phyloP scores from a whole-genome alignment of 371 early-diverging fungal species.

The Dinochytrium kinnereticum region DNA sequence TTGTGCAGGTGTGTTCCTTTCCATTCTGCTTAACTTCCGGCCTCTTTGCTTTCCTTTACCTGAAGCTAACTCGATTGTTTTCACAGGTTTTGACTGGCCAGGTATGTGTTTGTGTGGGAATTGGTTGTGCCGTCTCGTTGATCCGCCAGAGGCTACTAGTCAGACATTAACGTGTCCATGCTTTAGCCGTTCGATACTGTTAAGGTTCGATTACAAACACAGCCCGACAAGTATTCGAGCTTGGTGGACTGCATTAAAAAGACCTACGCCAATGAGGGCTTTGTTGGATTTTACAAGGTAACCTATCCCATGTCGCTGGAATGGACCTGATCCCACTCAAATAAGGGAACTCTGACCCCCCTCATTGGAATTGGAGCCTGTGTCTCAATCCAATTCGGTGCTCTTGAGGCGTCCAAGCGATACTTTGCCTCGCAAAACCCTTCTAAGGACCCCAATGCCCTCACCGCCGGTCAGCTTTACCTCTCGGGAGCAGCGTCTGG shows the following conservation, averaged over 20 bases:
- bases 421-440: constrained; percentile 38
- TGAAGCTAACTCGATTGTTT: neutral
- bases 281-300: constrained; percentile 58
- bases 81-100: constrained; percentile 39
- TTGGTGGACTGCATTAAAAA: constrained; percentile 55
- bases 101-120: no score
- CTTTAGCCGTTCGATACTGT: constrained; percentile 60
- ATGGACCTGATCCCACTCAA: neutral
- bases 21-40: neutral
- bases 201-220: constrained; percentile 63
- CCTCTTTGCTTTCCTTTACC: neutral
- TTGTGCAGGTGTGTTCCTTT: constrained; percentile 49
- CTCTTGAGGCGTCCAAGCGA: constrained; percentile 57
- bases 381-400: constrained; percentile 64
- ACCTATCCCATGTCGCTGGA: constrained; percentile 8
- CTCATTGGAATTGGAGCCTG: constrained; percentile 62
- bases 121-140: no score
- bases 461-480: constrained; percentile 51
- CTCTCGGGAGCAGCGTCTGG: constrained; percentile 58
- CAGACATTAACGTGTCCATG: neutral
- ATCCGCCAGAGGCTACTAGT: no score
- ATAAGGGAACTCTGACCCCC: constrained; percentile 59
- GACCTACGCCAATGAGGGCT: constrained; percentile 54
- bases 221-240: constrained; percentile 51
- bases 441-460: constrained; percentile 21